Percentiles rank a stretch among this genome's conserved stretches.
Conservation (phyloP, 768 basidiomycete genomes). For the Leucogyrophana mollusca region DNA sequence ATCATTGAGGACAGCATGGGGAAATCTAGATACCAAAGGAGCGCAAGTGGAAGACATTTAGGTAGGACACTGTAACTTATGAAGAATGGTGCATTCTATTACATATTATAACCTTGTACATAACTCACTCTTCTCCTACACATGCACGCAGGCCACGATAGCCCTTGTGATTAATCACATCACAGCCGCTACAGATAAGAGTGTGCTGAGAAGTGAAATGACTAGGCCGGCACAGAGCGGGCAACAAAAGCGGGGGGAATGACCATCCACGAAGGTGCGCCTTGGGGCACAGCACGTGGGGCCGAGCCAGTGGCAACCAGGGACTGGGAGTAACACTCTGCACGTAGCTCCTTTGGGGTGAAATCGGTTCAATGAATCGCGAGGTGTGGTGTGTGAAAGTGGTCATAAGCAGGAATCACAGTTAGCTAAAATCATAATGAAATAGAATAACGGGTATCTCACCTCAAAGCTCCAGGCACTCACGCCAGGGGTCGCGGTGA, state of each 20-base stretch:
- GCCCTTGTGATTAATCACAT: no score
- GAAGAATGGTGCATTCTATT: conserved; percentile 5
- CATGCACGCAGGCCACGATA: background rate
- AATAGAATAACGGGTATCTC: background rate
- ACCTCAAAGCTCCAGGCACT: conserved; percentile 28
- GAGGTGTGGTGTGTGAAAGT: background rate
- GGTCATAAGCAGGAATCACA: background rate
- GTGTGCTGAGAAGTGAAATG: no score
- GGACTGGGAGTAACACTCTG: conserved; percentile 30
- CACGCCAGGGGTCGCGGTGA: conserved; percentile 23
- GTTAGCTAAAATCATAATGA: background rate
- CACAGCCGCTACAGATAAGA: no score
- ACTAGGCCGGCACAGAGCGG: conserved; percentile 6
- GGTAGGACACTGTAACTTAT: background rate
- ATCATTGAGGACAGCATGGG: no score
- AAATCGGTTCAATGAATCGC: background rate
- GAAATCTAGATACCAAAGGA: background rate
- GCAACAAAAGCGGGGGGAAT: conserved; percentile 29
- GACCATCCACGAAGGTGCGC: conserved; percentile 14
- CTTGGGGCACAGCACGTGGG: conserved; percentile 14
- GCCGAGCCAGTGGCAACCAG: conserved; percentile 20
- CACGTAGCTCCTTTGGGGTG: conserved; percentile 20
- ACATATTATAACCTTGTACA: conserved; percentile 8
- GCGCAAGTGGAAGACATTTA: background rate
- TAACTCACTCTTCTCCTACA: conserved; percentile 2